Evolutionary conservation across 1,139 yeast species (phyloP).

Genomic region (Pichia norvegensis): DNA sequence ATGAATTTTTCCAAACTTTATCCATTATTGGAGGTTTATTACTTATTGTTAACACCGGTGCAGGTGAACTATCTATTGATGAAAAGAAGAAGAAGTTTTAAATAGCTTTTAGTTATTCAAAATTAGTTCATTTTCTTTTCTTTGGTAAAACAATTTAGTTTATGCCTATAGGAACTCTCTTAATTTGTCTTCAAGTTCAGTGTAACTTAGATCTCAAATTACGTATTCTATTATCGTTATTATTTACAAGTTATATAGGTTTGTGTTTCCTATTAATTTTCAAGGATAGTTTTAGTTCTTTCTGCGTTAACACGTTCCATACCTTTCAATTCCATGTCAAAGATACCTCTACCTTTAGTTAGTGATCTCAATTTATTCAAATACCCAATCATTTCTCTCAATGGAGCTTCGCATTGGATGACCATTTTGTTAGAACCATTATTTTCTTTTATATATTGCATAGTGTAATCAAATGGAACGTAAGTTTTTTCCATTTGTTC

Average conservation of each 20-base stretch:
- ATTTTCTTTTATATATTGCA: slow-evolving; percentile 24
- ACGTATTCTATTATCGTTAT: neutral
- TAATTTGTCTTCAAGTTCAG: neutral
- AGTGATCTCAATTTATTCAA: slow-evolving; percentile 67
- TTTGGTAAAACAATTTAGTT: neutral
- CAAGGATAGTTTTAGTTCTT: slow-evolving; percentile 35
- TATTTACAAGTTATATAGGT: neutral
- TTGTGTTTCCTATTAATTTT: slow-evolving; percentile 6
- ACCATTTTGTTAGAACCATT: slow-evolving; percentile 37
- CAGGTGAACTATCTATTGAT: slow-evolving; percentile 89
- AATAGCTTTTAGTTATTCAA: too few species aligned
- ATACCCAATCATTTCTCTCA: slow-evolving; percentile 87
- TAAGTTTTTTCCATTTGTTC: slow-evolving; percentile 46
- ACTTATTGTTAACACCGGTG: slow-evolving; percentile 90
- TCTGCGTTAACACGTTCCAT: slow-evolving; percentile 56
- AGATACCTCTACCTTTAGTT: slow-evolving; percentile 85
- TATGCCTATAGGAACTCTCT: neutral
- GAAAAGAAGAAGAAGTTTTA: slow-evolving; percentile 92
- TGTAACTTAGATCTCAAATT: neutral
- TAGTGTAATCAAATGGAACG: slow-evolving; percentile 51
- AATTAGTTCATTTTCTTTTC: too few species aligned
- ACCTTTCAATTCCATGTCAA: slow-evolving; percentile 68
- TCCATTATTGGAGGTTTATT: slow-evolving; percentile 92
- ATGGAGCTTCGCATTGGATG: slow-evolving; percentile 71
- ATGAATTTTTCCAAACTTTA: slow-evolving; percentile 90